These are phyloP conservation scores for Neurospora sp. DNA, from an alignment of 2,329 filamentous ascomycete genomes.

Conservation along the genomic window DNA sequence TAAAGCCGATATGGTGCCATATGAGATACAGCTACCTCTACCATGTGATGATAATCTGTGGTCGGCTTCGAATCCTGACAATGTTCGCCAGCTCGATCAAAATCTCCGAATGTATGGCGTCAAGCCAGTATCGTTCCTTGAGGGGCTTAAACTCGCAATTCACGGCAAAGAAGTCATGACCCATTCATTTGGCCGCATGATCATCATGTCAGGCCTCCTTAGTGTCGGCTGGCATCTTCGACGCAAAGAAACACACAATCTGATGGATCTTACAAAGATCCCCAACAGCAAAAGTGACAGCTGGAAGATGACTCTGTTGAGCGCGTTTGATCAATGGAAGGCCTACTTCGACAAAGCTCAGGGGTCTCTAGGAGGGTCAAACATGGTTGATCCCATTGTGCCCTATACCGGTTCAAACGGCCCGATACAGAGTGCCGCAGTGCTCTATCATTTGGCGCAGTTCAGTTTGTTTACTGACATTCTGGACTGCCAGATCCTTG, in stretches of 20 bases:
- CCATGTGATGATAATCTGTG: slow-evolving; percentile 83
- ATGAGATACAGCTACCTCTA: slow-evolving; percentile 76
- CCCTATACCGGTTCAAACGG: slow-evolving; percentile 47
- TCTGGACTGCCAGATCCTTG: slow-evolving; percentile 82
- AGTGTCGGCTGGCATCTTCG: slow-evolving; percentile 89
- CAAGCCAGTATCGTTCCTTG: slow-evolving; percentile 69
- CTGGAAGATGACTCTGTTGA: slow-evolving; percentile 67
- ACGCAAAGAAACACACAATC: slow-evolving; percentile 75
- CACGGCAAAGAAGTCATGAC: slow-evolving; percentile 74
- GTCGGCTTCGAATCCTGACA: slow-evolving; percentile 68
- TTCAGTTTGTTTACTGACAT: slow-evolving; percentile 86
- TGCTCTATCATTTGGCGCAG: slow-evolving; percentile 78
- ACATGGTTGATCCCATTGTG: slow-evolving; percentile 23
- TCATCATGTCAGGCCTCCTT: slow-evolving; percentile 82
- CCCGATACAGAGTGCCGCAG: slow-evolving; percentile 68
- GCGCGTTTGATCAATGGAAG: slow-evolving; percentile 82
- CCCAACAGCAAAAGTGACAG: slow-evolving; percentile 55
- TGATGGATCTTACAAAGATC: slow-evolving; percentile 57
- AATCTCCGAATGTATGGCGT: slow-evolving; percentile 70
- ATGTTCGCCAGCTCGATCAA: slow-evolving; percentile 66
- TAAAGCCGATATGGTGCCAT: slow-evolving; percentile 79
- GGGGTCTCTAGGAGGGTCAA: slow-evolving; percentile 24
- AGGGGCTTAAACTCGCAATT: slow-evolving; percentile 73
- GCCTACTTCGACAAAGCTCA: slow-evolving; percentile 68
- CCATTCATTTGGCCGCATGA: slow-evolving; percentile 79